Evolutionary conservation across 805 yeast genomes (phyloP), one percentile per base, ranked within the genome.

Genomic region (Cyberlindnera amylophila): DNA sequence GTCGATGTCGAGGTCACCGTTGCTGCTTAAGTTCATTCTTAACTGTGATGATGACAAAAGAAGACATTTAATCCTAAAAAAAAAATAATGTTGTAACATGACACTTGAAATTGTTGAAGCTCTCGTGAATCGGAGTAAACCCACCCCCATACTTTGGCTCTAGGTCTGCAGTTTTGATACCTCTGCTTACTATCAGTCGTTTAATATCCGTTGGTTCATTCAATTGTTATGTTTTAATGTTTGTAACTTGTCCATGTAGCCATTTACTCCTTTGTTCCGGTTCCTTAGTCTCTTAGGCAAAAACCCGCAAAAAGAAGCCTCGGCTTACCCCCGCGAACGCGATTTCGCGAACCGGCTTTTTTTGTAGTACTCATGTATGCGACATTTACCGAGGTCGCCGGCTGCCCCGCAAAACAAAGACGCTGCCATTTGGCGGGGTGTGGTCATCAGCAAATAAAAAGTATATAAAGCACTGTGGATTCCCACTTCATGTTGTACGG

Each of bases 1-100:
- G 97, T 91, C 67, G 96, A 90, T 81, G 93, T 91, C 62, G 93
- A 85, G 76, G 93, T 85, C 65, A 83, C 91, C 71, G 81, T 85
- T 68, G 90, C 93, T 69, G 85, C 86, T 70, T 81, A 81, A 79
- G 63, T 39, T 38, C 21, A 7, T 16, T 34, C 36, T 33, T 39
- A 16, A 23, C 38, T 15, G 14, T 15, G 5, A 14, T 24, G 19
- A 32, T 16, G 35, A 30, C 16, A 30, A n/a, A 12, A 16, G n/a
- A n/a, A n/a, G n/a, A n/a, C n/a, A n/a, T n/a, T n/a, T n/a, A n/a
- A n/a, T 9, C 6, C 17, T 17, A 5, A 30, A 14, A 30, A 5
- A 30, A 14, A 16, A 7, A 4, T 8, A 3, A 6, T 32, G n/a
- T 18, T 32, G 34, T n/a, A 11, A 9, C 42, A 26, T 47, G 39